phyloP scores from a whole-genome alignment of 495 filamentous ascomycete genomes.

The Penicillium manginii region DNA sequence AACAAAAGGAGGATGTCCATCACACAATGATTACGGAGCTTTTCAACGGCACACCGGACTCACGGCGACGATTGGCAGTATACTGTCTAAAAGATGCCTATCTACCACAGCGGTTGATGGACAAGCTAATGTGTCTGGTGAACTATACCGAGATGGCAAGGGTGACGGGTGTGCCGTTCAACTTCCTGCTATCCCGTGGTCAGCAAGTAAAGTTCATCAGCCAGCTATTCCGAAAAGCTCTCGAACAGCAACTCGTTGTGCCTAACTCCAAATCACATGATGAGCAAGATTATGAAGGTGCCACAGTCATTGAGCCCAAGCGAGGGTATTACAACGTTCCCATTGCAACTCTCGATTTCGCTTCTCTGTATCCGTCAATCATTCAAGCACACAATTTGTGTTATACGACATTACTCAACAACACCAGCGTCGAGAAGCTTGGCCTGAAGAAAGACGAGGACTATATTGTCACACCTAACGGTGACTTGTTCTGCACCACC shows the following conservation, averaged over 20 bases:
- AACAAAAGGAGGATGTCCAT: constrained; percentile 99
- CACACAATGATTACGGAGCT: constrained; percentile 99
- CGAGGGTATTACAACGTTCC: constrained; percentile 92
- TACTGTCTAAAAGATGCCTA: constrained; percentile 99
- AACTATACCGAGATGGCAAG: constrained; percentile 99
- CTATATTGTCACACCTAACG: constrained; percentile 93
- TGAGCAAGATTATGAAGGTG: constrained; percentile 91
- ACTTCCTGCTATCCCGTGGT: constrained; percentile 86
- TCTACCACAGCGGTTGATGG: constrained; percentile 90
- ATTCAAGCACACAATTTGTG: constrained; percentile 99
- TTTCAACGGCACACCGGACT: constrained; percentile 92
- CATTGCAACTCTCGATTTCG: constrained; percentile 97
- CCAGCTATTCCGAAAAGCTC: constrained; percentile 92
- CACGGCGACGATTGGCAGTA: constrained; percentile 83
- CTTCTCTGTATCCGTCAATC: constrained; percentile 96
- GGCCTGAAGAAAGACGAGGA: constrained; percentile 82
- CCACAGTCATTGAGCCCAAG: constrained; percentile 95
- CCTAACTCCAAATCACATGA: constrained; percentile 73
- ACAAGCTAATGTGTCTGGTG: constrained; percentile 95
- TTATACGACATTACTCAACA: constrained; percentile 93
- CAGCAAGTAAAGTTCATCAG: constrained; percentile 98
- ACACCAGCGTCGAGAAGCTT: constrained; percentile 73
- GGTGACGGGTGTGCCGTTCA: constrained; percentile 98
- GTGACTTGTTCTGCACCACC: constrained; percentile 87
- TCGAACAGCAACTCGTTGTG: constrained; percentile 90